phyloP scores from a whole-genome alignment of 305 asterid genomes.

The Galium porrigens region DNA sequence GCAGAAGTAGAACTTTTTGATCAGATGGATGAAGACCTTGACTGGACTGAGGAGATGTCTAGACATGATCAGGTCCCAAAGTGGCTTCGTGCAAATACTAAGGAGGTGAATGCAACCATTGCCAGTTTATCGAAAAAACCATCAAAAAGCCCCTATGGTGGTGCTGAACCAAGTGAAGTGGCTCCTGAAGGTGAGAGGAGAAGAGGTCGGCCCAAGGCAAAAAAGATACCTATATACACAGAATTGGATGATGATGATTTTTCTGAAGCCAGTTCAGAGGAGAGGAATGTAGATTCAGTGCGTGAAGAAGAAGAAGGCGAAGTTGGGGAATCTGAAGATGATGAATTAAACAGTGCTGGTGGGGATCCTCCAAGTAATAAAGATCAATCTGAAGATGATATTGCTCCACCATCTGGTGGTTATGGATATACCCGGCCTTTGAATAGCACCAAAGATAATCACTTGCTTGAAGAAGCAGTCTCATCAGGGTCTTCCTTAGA shows the following conservation, averaged over 20 bases:
- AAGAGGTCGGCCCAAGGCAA: slow-evolving; percentile 79
- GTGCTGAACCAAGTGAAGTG: slow-evolving; percentile 43
- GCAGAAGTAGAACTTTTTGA: slow-evolving; percentile 88
- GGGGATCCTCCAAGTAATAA: slow-evolving; percentile 43
- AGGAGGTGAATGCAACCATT: slow-evolving; percentile 62
- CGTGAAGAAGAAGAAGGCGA: slow-evolving; percentile 75
- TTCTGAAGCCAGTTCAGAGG: slow-evolving; percentile 76
- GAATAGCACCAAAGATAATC: slow-evolving; percentile 34
- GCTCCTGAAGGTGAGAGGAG: slow-evolving; percentile 55
- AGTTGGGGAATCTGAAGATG: slow-evolving; percentile 70
- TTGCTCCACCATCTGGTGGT: slow-evolving; percentile 44
- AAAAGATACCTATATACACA: slow-evolving; percentile 60
- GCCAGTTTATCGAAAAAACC: slow-evolving; percentile 74
- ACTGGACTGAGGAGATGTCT: slow-evolving; percentile 90
- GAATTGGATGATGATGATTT: slow-evolving; percentile 89
- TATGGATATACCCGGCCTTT: slow-evolving; percentile 43
- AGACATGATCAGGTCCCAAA: slow-evolving; percentile 76
- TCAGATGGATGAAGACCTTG: slow-evolving; percentile 95
- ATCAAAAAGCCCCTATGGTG: slow-evolving; percentile 40
- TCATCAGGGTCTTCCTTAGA: slow-evolving; percentile 90
- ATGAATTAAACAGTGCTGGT: slow-evolving; percentile 38
- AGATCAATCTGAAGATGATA: slow-evolving; percentile 69
- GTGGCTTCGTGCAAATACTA: slow-evolving; percentile 79
- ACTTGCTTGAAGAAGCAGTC: slow-evolving; percentile 46
- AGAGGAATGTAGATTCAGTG: slow-evolving; percentile 53